Evolutionary conservation across 345 rosid genomes (phyloP), one percentile per base, ranked within the genome.

Genomic region (Schrenkiella parvula): DNA sequence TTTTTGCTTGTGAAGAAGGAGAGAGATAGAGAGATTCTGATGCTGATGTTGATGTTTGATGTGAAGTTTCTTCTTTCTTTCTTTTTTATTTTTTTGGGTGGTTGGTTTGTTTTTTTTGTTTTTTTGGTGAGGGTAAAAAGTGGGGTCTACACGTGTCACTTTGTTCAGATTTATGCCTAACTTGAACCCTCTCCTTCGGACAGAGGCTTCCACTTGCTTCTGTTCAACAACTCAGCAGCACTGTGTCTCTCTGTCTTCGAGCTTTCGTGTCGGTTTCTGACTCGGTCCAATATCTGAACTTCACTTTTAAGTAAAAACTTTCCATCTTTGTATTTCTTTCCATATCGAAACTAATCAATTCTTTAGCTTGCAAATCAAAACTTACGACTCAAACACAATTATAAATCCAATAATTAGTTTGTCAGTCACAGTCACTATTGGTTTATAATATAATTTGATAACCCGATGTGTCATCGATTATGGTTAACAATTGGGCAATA

Each of bases 31-130:
- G 76, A 74, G 71, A 61, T 29, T 26, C 62, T 44, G 61, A 41
- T 51, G 52, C 53, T 21, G 74, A 62, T n/a, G n/a, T n/a, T n/a
- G n/a, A n/a, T n/a, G n/a, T n/a, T n/a, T n/a, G n/a, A n/a, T 37
- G 75, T 65, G 71, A 72, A 59, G 74, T 76, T 76, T 60, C 78
- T 74, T 67, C 78, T 67, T 59, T 65, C 72, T 65, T 74, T 74
- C 50, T 47, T 72, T 23, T 43, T 43, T 34, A 3, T 5, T 19
- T 43, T 21, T 39, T 42, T 35, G 39, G 70, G 64, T 73, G 50
- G 72, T 64, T 57, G 66, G 42, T 1, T 51, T 18, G 25, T 10
- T 34, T 61, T 26, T 4, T 35, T 22, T 34, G 28, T 50, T 2
- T 18, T 34, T 48, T 65, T 34, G 19, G 19, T 64, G 31, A 6